Conservation (phyloP, 306 rosid genomes). For the Cucurbita maxima region DNA sequence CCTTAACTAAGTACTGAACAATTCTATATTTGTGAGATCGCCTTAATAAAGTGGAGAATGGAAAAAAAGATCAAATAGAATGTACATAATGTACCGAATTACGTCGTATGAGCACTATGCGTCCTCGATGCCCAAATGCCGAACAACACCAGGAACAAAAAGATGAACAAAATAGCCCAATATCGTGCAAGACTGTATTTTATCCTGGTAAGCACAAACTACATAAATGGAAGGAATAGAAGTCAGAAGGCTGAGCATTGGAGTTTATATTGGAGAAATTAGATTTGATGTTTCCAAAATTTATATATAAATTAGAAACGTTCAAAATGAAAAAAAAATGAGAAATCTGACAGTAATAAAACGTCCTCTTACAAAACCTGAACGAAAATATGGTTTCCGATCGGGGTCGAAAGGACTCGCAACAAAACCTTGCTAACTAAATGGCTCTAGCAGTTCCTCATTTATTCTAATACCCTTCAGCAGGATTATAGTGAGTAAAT, state of each 20-base stretch:
- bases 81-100: slow-evolving; percentile 8
- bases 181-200: slow-evolving; percentile 97
- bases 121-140: slow-evolving; percentile 98
- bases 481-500: too few relatives aligned
- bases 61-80: background rate
- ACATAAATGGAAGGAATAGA: slow-evolving; percentile 22
- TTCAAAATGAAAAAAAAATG: background rate
- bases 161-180: slow-evolving; percentile 93
- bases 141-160: slow-evolving; percentile 97
- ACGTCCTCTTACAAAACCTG: background rate
- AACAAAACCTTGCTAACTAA: too few relatives aligned
- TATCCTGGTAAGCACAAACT: slow-evolving; percentile 95
- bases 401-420: too few relatives aligned
- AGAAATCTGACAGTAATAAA: background rate
- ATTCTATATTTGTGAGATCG: background rate
- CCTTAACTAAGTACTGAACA: background rate
- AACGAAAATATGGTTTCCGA: background rate
- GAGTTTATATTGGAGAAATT: background rate
- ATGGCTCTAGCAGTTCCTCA: too few relatives aligned
- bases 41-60: background rate
- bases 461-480: too few relatives aligned
- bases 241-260: background rate
- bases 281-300: background rate
- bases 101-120: slow-evolving; percentile 56
- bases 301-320: background rate